Percentiles rank a stretch among this genome's conserved stretches.
Evolutionary conservation across 352 stramenopile genomes (phyloP).

Genomic region (Phytophthora sojae): DNA sequence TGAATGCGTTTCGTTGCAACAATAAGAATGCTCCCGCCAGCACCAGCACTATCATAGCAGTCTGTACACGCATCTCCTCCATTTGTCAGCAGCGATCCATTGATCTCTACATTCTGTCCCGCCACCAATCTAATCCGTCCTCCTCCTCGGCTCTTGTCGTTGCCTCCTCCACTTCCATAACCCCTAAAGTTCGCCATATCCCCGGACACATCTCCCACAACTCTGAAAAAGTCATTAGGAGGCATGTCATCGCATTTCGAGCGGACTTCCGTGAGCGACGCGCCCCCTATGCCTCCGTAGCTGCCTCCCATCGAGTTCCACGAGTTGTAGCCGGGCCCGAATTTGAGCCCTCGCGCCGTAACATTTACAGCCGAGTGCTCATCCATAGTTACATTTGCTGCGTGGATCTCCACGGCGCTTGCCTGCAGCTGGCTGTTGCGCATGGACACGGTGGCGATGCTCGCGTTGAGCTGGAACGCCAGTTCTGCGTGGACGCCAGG

Average conservation of each 20-base stretch:
- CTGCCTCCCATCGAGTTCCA: constrained; percentile 69
- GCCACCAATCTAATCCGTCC: constrained; percentile 64
- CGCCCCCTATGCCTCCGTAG: constrained; percentile 83
- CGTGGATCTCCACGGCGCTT: constrained; percentile 71
- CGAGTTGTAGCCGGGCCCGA: constrained; percentile 84
- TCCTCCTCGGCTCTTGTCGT: constrained; percentile 64
- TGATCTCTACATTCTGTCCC: constrained; percentile 49
- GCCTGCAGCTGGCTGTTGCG: constrained; percentile 58
- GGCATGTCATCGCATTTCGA: constrained; percentile 61
- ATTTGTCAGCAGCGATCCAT: constrained; percentile 73
- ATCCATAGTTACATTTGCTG: constrained; percentile 54
- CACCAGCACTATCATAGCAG: constrained; percentile 65
- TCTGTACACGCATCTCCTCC: constrained; percentile 59
- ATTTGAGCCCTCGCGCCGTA: constrained; percentile 73
- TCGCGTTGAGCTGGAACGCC: constrained; percentile 47
- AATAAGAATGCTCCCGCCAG: constrained; percentile 62
- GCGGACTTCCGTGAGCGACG: constrained; percentile 50
- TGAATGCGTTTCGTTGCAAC: constrained; percentile 45
- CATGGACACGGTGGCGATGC: constrained; percentile 43
- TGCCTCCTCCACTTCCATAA: constrained; percentile 83
- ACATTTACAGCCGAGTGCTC: constrained; percentile 59
- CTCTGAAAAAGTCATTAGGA: constrained; percentile 67
- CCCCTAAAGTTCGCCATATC: constrained; percentile 74
- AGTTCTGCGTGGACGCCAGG: constrained; percentile 63
- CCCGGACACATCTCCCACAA: constrained; percentile 68